A percentile compares a stretch with the other conserved stretches of the same genome.
Conservation (phyloP, 2,329 filamentous ascomycete species). For the Alternaria novae-zelandiae region DNA sequence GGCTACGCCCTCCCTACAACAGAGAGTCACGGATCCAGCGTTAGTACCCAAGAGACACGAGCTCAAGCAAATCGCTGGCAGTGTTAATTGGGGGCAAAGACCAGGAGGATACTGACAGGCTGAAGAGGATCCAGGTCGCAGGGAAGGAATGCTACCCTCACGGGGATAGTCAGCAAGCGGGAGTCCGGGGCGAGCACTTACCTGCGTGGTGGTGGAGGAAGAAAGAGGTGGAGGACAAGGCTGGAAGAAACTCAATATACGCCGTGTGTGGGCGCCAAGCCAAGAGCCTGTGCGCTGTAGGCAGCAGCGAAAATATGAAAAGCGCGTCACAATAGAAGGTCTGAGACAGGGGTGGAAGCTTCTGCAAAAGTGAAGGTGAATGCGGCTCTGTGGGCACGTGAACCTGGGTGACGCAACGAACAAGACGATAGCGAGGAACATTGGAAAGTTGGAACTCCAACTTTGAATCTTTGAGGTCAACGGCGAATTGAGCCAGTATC, state of each 20-base stretch:
- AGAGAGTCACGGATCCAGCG: background rate
- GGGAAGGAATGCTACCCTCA: background rate
- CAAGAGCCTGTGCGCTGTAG: background rate
- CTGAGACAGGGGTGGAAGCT: background rate
- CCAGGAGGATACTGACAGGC: background rate
- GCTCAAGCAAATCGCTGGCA: background rate
- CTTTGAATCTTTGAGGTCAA: background rate
- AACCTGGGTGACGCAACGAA: background rate
- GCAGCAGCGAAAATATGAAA: background rate
- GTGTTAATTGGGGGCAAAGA: background rate
- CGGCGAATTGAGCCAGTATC: background rate
- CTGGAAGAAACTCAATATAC: background rate
- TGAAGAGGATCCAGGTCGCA: background rate
- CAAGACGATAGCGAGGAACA: background rate
- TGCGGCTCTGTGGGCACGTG: background rate
- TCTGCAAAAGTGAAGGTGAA: constrained; percentile 2
- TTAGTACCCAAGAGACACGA: background rate
- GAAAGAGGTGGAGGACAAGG: background rate
- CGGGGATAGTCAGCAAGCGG: background rate
- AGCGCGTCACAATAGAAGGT: background rate
- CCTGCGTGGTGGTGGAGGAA: background rate
- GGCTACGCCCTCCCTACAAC: background rate
- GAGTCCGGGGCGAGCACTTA: background rate
- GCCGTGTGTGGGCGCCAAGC: background rate
- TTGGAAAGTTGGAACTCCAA: background rate